Evolutionary conservation across 2,329 filamentous ascomycete genomes (phyloP).

Genomic region (Clathrospora elynae): DNA sequence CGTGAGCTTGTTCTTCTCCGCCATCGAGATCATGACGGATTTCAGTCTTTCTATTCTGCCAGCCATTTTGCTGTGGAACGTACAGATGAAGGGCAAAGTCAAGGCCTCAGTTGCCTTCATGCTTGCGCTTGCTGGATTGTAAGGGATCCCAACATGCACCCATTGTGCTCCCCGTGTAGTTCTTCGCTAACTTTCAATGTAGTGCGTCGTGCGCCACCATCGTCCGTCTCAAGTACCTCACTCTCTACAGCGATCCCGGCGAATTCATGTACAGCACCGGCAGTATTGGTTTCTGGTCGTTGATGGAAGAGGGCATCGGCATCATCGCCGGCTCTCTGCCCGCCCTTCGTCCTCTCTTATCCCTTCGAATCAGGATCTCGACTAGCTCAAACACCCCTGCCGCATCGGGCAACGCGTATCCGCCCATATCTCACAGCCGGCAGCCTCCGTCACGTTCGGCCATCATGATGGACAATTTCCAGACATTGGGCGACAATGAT

Average conservation of each 20-base stretch:
- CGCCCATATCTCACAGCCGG: constrained; percentile 5
- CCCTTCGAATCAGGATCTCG: constrained; percentile 19
- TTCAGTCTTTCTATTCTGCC: constrained; percentile 28
- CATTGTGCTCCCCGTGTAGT: constrained; percentile 6
- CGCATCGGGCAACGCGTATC: constrained; percentile 24
- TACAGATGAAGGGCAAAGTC: constrained; percentile 44
- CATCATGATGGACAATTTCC: constrained; percentile 24
- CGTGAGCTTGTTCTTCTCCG: constrained; percentile 29
- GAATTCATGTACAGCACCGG: constrained; percentile 52
- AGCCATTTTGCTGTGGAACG: constrained; percentile 27
- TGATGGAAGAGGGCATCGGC: constrained; percentile 54
- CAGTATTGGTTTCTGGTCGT: constrained; percentile 53
- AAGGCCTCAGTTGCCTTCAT: constrained; percentile 50
- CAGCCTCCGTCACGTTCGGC: constrained; percentile 10
- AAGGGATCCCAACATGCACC: constrained; percentile 19
- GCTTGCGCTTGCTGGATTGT: constrained; percentile 51
- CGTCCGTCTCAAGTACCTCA: constrained; percentile 53
- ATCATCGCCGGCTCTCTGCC: constrained; percentile 54
- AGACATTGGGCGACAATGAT: constrained; percentile 19
- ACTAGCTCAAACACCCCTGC: constrained; percentile 27
- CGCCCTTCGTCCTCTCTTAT: constrained; percentile 52
- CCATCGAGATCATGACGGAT: constrained; percentile 27
- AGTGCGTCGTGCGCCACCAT: constrained; percentile 47
- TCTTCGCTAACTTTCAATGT: constrained; percentile 4
- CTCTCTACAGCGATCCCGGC: constrained; percentile 47